Base-by-base conservation (phyloP, 805 yeast genomes). In the Wickerhamomyces mucosus region DNA sequence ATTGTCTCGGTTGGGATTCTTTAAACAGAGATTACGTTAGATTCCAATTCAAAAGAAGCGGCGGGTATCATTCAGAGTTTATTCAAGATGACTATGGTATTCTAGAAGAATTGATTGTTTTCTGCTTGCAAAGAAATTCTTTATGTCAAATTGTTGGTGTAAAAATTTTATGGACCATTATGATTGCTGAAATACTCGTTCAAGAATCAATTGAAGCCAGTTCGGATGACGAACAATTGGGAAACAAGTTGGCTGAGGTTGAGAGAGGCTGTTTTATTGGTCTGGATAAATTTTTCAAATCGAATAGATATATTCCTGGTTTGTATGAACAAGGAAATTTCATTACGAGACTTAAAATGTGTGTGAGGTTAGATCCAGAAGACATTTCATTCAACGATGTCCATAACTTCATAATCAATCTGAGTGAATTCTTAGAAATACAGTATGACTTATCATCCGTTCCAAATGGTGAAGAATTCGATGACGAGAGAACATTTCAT, bases 401-500 rank as follows among this genome's bases (percentile, higher is more conserved):
- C 24, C 56, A 65, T 37, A 58, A 58, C 23, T 71, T 75, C 34
- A 62, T 78, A 33, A 65, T 64, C 35, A 72, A 69, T 26, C 44
- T 82, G 23, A 55, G 72, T 17, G 77, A 73, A 16, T 81, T 82
- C 54, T 56, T 83, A 36, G 72, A 66, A 33, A 72, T 75, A 12
- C 64, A 81, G 46, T 66, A 72, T 38, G 84, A 81, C 45, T 69
- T 80, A 44, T 71, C 71, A 43, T 68, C 71, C 36, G 84, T 85
- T 35, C 95, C 95, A 11, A 68, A 66, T 28, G 86, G 86, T 14
- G 76, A 76, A 26, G 94, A 84, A 47, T 86, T 80, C 54, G 89
- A 81, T 45, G 89, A 82, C 51, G 95, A 85, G 54, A 65, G 95
- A 47, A 77, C 86, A 5, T 79, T 81, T 69, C 81, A 79, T 50